Base-by-base conservation (phyloP, 2,329 filamentous ascomycete genomes). In the Penicillium sp. region DNA sequence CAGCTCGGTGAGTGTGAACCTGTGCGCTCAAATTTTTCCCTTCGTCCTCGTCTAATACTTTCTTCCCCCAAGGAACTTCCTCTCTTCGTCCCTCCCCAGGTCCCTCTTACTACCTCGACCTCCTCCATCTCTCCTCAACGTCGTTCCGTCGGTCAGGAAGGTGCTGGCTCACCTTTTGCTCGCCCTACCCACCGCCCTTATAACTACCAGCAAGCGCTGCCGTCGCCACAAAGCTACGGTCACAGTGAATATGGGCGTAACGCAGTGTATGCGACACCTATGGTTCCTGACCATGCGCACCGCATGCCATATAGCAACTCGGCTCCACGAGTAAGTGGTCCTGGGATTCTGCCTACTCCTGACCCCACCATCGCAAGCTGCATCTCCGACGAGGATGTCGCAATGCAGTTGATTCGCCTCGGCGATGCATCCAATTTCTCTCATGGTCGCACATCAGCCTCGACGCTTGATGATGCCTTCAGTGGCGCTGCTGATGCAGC, bases 301-400 rank as follows among this genome's bases (percentile, higher is more conserved):
- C 82, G 84, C 52, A 77, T 83, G 57, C 84, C 65, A 32, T 72
- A 70, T 39, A 65, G 65, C 52, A 69, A 68, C 51, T 64, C 65
- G 42, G 70, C 68, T 32, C 66, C 62, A 46, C 66, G 64, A 31
- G 58, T 57, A 34, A 62, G 66, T 42, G 71, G 65, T 40, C 66
- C 75, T 53, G 82, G 84, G 44, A 80, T 94, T 57, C 75, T 96
- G 54, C 90, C 90, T 16, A 98, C 93, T 2, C 93, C 93, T 22
- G 93, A 97, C 61, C 91, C 91, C n/a, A 98, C 93, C 10, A 87
- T 97, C 59, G 88, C 88, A 44, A 97, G 91, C 71, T 94, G 89
- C 68, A 91, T 98, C 69, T 97, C 91, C 11, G 93, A 98, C 66
- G 93, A 98, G 69, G 93, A 98, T 70, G 93, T 97, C 52, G 93